Evolutionary conservation across 148 eudicot species (phyloP), one percentile per base, ranked within the genome.

Genomic region (Fagopyrum tataricum): DNA sequence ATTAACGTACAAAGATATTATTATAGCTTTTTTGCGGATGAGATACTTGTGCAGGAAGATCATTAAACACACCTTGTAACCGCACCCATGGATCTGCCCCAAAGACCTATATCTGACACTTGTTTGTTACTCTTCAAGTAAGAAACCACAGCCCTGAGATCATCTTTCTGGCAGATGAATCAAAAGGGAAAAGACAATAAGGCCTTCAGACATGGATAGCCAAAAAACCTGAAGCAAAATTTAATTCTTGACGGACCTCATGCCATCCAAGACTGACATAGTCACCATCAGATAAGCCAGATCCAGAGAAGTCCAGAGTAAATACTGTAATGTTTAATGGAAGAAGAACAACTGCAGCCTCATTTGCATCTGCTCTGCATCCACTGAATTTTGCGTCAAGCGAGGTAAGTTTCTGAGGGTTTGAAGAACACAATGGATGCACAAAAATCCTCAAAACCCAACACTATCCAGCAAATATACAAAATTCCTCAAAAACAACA

Each of bases 31-130:
- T 11, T 59, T 59, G 68, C 68, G 31, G n/a, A 62, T 17, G 31
- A 62, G 68, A 62, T 37, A 62, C n/a, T 37, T 31, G 42, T 7
- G 51, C 41, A 75, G 48, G 75, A 82, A 43, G 31, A 72, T 43
- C 11, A 18, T 26, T 78, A n/a, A 42, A 31, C 44, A 64, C 81
- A 92, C 97, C 97, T 79, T 44, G 97, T 92, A n/a, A 92, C 93
- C 18, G 97, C 93, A 80, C 97, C 97, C 97, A 92, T 92, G 74
- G 97, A 92, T 73, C 97, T 82, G 49, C 97, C 97, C 97, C 97
- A 92, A 49, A 92, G 93, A 69, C 91, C 97, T 40, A 92, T 90
- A 61, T 81, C 82, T 24, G 97, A 88, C 73, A 87, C 82, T 77
- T 74, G 82, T 71, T 79, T 46, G 67, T 76, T 82, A 80, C 85